phyloP scores from a whole-genome alignment of 257 asterid species.

The Vinca minor region DNA sequence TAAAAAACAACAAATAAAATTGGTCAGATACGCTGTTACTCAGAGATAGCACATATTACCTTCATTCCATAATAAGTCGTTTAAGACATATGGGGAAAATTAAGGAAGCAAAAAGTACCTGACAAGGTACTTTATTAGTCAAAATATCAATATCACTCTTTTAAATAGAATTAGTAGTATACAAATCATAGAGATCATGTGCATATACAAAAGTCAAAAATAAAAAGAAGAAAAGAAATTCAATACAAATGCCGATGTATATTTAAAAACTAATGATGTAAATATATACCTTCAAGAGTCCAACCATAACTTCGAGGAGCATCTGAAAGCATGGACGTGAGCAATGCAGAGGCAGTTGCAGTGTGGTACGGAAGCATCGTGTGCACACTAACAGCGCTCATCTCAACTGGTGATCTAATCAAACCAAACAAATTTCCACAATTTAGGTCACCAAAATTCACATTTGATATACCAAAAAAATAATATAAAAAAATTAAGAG shows the following conservation, averaged over 20 bases:
- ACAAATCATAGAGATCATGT: too few relatives aligned
- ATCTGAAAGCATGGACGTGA: slow-evolving; percentile 79
- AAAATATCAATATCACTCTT: too few relatives aligned
- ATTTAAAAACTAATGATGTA: background rate
- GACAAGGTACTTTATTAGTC: too few relatives aligned
- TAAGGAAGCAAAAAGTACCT: too few relatives aligned
- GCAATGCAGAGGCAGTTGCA: slow-evolving; percentile 80
- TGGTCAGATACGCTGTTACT: too few relatives aligned
- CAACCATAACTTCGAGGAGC: slow-evolving; percentile 66
- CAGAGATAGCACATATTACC: too few relatives aligned
- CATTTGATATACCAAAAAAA: background rate
- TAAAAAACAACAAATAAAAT: too few relatives aligned
- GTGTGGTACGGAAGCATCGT: slow-evolving; percentile 87
- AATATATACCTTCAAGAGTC: slow-evolving; percentile 73
- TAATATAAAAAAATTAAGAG: background rate
- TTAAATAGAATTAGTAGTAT: too few relatives aligned
- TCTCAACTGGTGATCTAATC: slow-evolving; percentile 65
- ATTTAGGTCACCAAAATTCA: background rate
- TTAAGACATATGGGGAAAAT: too few relatives aligned
- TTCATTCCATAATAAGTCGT: too few relatives aligned
- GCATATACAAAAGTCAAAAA: too few relatives aligned
- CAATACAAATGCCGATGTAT: background rate
- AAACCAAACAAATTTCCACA: background rate
- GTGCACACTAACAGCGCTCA: slow-evolving; percentile 50
- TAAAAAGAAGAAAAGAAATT: too few relatives aligned